Evolutionary conservation across 1,139 yeast species (phyloP), one percentile per base, ranked within the genome.

Genomic region (Lodderomyces beijingensis): DNA sequence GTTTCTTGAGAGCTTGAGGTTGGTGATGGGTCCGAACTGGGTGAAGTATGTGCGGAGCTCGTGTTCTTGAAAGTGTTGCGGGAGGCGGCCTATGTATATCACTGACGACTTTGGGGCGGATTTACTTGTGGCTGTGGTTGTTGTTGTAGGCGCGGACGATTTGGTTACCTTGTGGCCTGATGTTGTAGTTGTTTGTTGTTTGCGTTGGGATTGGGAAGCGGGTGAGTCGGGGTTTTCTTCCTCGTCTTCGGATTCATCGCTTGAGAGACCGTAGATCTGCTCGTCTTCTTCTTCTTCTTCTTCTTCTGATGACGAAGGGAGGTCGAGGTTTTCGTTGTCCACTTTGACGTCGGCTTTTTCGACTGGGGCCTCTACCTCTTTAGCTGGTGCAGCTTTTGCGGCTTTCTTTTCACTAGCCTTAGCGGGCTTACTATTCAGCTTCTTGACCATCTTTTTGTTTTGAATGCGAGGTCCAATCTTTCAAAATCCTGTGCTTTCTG

Each of bases 31-130:
- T 39, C 98, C 98, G 62, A 91, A 91, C 62, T 91, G 98, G 33
- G 75, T 61, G 55, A 91, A 91, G 62, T 91, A 91, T 50, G 76
- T 73, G 43, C 72, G 72, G 73, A 83, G 69, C 61, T 91, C 95
- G 26, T 62, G 66, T 59, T 91, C 97, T 50, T 87, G 81, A 65
- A 91, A 88, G 33, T 95, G 96, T 47, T 81, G 79, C 27, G 98
- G 98, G 45, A 91, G 73, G 55, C 97, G 78, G 34, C 97, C 96
- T 29, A 91, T 74, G 58, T 89, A 91, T 41, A 91, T 66, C 35
- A 87, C 86, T 25, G n/a, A n/a, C n/a, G n/a, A n/a, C n/a, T 13
- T 15, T 22, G 11, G 4, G 25, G 4, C 13, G 25, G 4, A n/a
- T n/a, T n/a, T 3, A 8, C 16, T 11, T 9, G 17, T 8, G 3